Percentiles rank a stretch among this genome's conserved stretches.
Evolutionary conservation across 1,284 basidiomycete genomes (phyloP).

Genomic region (Cystobasidium pallidum): DNA sequence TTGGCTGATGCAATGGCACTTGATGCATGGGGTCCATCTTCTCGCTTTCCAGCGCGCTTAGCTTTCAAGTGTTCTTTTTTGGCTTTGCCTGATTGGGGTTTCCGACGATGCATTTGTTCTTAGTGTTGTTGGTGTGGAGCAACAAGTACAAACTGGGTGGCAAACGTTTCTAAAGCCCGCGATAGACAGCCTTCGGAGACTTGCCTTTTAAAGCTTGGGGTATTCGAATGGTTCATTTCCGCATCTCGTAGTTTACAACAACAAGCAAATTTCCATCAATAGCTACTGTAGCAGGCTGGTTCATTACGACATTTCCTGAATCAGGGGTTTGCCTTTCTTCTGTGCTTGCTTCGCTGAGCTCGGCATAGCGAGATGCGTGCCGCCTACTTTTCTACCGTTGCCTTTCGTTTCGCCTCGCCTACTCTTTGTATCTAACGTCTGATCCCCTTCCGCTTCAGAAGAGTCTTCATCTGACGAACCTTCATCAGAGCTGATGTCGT

Average conservation of each 20-base stretch:
- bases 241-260: background rate
- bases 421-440: background rate
- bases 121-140: background rate
- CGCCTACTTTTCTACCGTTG: too few species aligned
- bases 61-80: conserved; percentile 31
- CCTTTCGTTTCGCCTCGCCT: background rate
- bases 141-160: background rate
- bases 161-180: background rate
- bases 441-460: background rate
- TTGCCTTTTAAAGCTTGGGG: background rate
- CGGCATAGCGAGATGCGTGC: background rate
- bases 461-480: background rate
- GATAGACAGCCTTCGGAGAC: background rate
- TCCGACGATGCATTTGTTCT: conserved; percentile 16
- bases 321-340: conserved; percentile 9
- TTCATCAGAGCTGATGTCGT: conserved; percentile 4
- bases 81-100: conserved; percentile 31
- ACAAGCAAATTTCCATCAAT: background rate
- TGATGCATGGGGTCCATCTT: conserved; percentile 2
- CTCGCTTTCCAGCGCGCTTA: conserved; percentile 15
- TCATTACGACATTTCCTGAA: conserved; percentile 21
- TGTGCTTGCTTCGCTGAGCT: background rate
- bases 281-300: background rate
- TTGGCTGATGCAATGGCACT: background rate
- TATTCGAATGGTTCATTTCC: background rate